Conservation (phyloP, 1,284 basidiomycete genomes). For the Trametes hirsuta region DNA sequence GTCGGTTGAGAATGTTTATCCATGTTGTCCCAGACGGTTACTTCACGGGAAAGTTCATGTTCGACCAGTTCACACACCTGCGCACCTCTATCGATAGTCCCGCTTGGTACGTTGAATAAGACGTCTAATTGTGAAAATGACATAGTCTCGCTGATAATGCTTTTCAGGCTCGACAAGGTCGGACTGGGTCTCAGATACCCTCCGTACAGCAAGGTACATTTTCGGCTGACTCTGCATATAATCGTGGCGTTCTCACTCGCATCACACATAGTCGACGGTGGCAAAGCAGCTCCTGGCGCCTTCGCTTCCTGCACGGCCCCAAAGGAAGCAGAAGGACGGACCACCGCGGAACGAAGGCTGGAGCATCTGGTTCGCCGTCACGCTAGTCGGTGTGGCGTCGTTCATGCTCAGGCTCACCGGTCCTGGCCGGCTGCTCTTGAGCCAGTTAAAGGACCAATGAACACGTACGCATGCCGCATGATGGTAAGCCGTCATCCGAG, state of each 20-base stretch:
- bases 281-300: constrained; percentile 4
- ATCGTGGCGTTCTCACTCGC: neutral
- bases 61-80: constrained; percentile 71
- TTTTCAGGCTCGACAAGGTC: constrained; percentile 23
- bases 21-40: constrained; percentile 49
- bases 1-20: neutral
- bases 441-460: neutral
- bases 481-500: neutral
- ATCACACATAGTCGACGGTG: neutral
- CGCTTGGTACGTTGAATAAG: constrained; percentile 47
- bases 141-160: neutral
- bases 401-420: constrained; percentile 21
- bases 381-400: constrained; percentile 8
- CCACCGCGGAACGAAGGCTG: constrained; percentile 16
- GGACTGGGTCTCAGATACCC: constrained; percentile 27
- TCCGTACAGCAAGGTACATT: constrained; percentile 26
- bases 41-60: constrained; percentile 63
- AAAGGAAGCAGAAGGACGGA: neutral
- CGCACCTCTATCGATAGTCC: constrained; percentile 64
- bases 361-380: constrained; percentile 21
- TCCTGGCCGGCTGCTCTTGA: neutral
- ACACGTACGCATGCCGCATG: neutral
- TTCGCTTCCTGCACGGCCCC: constrained; percentile 16
- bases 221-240: neutral
- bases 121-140: neutral